These are phyloP conservation scores for Tagetes erecta DNA, from an alignment of 129 eudicot genomes.

Conservation along the genomic window DNA sequence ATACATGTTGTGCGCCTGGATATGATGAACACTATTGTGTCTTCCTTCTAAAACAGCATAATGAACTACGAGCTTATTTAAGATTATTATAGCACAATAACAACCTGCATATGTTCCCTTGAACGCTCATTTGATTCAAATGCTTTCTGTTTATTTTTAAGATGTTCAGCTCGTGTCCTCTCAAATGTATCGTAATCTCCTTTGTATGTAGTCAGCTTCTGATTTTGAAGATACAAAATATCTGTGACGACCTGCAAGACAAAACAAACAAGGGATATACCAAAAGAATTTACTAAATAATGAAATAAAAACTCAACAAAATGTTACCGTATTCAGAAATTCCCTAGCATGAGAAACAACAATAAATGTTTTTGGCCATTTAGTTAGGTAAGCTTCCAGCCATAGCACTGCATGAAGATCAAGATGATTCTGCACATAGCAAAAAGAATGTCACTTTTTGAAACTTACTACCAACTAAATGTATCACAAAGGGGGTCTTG, in stretches of 20 bases:
- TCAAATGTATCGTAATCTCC: constrained; percentile 95
- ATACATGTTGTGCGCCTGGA: constrained; percentile 3
- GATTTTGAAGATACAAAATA: constrained; percentile 89
- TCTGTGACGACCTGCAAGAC: constrained; percentile 86
- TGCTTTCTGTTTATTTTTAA: constrained; percentile 88
- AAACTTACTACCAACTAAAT: constrained; percentile 10
- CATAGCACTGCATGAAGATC: constrained; percentile 98
- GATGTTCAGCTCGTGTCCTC: constrained; percentile 88
- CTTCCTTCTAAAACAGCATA: constrained; percentile 21
- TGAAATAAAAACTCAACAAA: constrained; percentile 8
- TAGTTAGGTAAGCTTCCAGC: constrained; percentile 88
- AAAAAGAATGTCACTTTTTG: neutral
- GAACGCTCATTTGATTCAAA: constrained; percentile 89
- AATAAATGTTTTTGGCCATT: constrained; percentile 99
- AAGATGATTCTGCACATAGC: constrained; percentile 80
- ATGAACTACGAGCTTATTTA: neutral
- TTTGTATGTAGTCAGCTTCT: constrained; percentile 72
- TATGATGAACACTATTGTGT: constrained; percentile 2
- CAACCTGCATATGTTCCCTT: constrained; percentile 97
- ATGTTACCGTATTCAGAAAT: constrained; percentile 79
- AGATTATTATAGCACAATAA: constrained; percentile 15
- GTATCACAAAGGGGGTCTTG: neutral
- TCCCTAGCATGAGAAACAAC: constrained; percentile 99
- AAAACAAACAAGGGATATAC: constrained; percentile 5
- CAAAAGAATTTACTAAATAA: constrained; percentile 5